Base-by-base conservation (phyloP, 352 stramenopile species). In the Pythium guiyangense region DNA sequence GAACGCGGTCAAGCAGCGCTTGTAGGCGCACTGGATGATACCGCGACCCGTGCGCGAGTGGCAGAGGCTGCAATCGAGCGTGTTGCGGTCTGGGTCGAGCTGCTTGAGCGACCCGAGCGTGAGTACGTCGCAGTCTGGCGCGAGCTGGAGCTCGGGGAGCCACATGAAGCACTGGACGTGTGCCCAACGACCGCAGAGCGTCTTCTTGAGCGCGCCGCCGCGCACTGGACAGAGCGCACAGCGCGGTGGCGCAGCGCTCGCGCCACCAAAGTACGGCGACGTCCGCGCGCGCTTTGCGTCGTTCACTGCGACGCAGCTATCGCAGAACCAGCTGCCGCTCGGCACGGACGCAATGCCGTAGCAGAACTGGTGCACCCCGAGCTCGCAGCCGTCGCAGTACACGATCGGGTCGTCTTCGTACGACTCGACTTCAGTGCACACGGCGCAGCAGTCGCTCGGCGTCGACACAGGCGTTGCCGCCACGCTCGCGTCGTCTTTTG, bases 341-440 rank as follows among this genome's bases (percentile, higher is more conserved):
- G 87, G 86, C 14, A 96, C 52, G 3, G 52, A 18, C 8, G 63
- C 63, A 11, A 97, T 77, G 5, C 84, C 86, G 51, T 97, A 97
- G 69, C 90, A 97, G 56, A 86, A 87, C 63, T 97, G 88, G 66
- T 97, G 90, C 3, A 96, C 84, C 4, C 78, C 71, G 20, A 92
- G 68, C 59, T 96, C 73, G 52, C 90, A 97, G 6, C 85, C 85
- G 49, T 96, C 90, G 50, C 90, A 97, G 62, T 94, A 96, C 4
- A 97, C 72, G 50, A 97, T 96, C 43, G 76, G 77, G 55, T 97
- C 90, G 42, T 92, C 81, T n/a, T 94, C 86, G 52, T 79, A 90
- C 4, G 79, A 89, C 52, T 96, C 84, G 35, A 73, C 70, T 39
- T 94, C 82, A 6, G 73, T 68, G 62, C 90, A 97, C 52, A 97